phyloP scores from a whole-genome alignment of 345 rosid genomes.

The Eucalyptus regnans region DNA sequence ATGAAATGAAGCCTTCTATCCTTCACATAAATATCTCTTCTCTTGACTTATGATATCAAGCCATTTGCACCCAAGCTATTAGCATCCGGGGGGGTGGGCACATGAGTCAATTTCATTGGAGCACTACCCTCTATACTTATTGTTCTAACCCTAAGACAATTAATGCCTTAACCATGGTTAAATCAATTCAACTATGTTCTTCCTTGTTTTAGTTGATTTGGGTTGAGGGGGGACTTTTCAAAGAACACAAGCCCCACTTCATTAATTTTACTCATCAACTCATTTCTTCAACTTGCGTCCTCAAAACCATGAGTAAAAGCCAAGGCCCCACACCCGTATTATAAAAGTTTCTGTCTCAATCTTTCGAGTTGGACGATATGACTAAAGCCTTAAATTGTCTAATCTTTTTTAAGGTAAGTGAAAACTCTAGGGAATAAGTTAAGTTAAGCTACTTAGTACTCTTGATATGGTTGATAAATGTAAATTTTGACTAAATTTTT shows the following conservation, averaged over 20 bases:
- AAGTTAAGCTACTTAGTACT: too few species aligned
- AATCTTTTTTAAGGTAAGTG: too few species aligned
- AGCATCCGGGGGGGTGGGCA: neutral
- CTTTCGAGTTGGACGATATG: neutral
- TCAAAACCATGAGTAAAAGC: neutral
- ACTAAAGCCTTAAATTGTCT: neutral
- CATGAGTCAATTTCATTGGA: neutral
- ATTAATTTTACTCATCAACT: neutral
- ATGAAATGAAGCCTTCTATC: neutral
- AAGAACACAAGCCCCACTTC: neutral
- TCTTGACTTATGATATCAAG: neutral
- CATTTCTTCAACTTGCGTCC: neutral
- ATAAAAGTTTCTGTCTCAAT: neutral
- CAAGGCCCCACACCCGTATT: neutral
- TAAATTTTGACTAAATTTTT: too few species aligned
- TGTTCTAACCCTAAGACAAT: neutral
- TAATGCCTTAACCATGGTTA: neutral
- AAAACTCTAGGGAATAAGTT: too few species aligned
- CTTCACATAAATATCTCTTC: neutral
- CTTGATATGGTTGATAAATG: too few species aligned
- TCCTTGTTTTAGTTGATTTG: slow-evolving; percentile 2
- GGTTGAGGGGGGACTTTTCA: neutral
- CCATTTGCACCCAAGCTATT: neutral
- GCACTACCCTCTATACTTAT: neutral
- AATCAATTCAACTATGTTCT: neutral